Evolutionary conservation across 2,329 filamentous ascomycete genomes (phyloP).

Genomic region (Neocatenulostroma microsporum): DNA sequence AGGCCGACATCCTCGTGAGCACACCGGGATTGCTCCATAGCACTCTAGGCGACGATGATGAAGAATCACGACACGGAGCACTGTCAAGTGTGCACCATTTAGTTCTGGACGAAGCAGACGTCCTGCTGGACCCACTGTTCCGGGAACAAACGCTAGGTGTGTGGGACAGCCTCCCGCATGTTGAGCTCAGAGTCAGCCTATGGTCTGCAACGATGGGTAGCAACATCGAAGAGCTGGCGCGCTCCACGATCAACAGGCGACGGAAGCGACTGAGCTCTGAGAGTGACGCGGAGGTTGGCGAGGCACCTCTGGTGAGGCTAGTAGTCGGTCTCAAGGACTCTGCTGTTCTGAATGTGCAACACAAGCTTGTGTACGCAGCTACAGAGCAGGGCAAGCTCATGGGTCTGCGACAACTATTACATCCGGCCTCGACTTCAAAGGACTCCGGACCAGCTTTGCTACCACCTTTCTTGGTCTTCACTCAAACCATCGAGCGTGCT

Average conservation of each 20-base stretch:
- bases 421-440: constrained; percentile 57
- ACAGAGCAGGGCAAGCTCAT: constrained; percentile 91
- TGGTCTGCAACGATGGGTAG: constrained; percentile 98
- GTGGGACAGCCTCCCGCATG: constrained; percentile 69
- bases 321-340: constrained; percentile 97
- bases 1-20: constrained; percentile 70
- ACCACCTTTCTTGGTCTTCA: constrained; percentile 90
- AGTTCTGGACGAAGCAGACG: constrained; percentile 88
- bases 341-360: constrained; percentile 82
- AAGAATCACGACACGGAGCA: too few relatives aligned
- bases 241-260: constrained; percentile 56
- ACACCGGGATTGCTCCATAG: constrained; percentile 74
- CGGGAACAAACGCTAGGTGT: constrained; percentile 77
- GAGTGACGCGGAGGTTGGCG: constrained; percentile 3
- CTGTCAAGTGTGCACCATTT: constrained; percentile 59
- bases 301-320: constrained; percentile 60
- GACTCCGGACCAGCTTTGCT: constrained; percentile 52
- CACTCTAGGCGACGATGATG: constrained; percentile 49
- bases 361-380: constrained; percentile 83
- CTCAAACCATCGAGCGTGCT: constrained; percentile 88
- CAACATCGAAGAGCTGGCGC: constrained; percentile 75
- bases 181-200: constrained; percentile 64
- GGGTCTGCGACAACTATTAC: constrained; percentile 79
- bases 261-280: constrained; percentile 15
- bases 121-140: constrained; percentile 85